phyloP scores from a whole-genome alignment of 2,329 filamentous ascomycete species.

The Mycosphaerelloides madeirae region DNA sequence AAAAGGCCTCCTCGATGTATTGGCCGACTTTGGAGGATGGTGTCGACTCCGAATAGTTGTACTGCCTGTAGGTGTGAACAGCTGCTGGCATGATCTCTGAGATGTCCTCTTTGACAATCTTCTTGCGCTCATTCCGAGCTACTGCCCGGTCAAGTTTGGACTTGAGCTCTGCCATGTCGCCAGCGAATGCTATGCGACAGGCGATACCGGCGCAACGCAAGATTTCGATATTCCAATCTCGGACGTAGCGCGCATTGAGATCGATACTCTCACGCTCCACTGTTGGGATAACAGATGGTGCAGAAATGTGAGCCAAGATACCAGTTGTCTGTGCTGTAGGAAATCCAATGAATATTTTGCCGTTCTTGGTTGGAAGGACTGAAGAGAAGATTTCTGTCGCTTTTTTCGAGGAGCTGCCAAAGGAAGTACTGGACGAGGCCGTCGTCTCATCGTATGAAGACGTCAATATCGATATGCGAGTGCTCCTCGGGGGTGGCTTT shows the following conservation, averaged over 20 bases:
- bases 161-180: conserved; percentile 77
- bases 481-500: conserved; percentile 86
- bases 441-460: conserved; percentile 81
- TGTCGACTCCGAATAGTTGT: conserved; percentile 83
- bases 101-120: conserved; percentile 60
- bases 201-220: conserved; percentile 86
- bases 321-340: conserved; percentile 96
- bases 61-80: conserved; percentile 78
- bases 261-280: conserved; percentile 97
- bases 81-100: conserved; percentile 69
- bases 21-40: conserved; percentile 78
- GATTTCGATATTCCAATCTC: conserved; percentile 93
- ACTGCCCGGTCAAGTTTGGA: conserved; percentile 42
- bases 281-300: conserved; percentile 92
- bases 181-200: conserved; percentile 77
- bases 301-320: conserved; percentile 87
- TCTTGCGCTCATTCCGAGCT: conserved; percentile 27
- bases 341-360: conserved; percentile 94
- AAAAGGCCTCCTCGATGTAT: conserved; percentile 91
- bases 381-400: conserved; percentile 79
- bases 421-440: conserved; percentile 55
- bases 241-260: conserved; percentile 89
- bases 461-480: conserved; percentile 80
- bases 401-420: conserved; percentile 49
- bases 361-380: conserved; percentile 82